A percentile compares a stretch with the other conserved stretches of the same genome.
Conservation (phyloP, 345 rosid genomes). For the Sisymbrium irio region DNA sequence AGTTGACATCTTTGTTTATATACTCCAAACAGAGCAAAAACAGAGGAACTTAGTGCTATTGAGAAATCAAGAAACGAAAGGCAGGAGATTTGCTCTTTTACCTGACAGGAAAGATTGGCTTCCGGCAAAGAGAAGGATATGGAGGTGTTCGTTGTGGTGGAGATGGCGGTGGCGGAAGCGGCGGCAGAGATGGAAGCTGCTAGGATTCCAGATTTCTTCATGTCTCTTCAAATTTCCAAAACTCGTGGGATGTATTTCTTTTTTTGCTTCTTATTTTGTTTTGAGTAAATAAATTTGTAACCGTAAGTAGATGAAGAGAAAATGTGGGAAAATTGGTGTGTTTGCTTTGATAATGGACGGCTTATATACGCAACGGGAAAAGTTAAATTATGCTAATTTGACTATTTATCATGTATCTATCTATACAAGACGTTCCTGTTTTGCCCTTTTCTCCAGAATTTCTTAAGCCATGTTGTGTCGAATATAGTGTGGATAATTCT, state of each 20-base stretch:
- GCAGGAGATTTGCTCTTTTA: background rate
- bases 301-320: conserved; percentile 25
- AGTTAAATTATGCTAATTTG: background rate
- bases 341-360: conserved; percentile 6
- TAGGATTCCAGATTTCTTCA: conserved; percentile 58
- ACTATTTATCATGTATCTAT: background rate
- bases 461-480: background rate
- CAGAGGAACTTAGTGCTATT: background rate
- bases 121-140: conserved; percentile 43
- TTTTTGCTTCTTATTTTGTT: background rate
- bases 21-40: conserved; percentile 11
- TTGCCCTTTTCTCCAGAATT: background rate
- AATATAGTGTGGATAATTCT: background rate
- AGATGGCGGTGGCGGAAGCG: conserved; percentile 45
- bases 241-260: background rate
- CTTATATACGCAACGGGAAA: conserved; percentile 30
- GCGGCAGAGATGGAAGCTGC: conserved; percentile 51
- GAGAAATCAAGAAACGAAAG: background rate
- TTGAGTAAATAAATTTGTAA: background rate
- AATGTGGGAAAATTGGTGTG: conserved; percentile 1
- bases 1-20: background rate
- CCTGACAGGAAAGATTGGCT: conserved; percentile 46
- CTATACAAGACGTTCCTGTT: background rate
- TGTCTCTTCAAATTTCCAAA: conserved; percentile 17
- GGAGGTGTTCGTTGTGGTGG: conserved; percentile 46